phyloP scores from a whole-genome alignment of 805 yeast genomes.

The Sugiyamaella boreocaroliniensis region DNA sequence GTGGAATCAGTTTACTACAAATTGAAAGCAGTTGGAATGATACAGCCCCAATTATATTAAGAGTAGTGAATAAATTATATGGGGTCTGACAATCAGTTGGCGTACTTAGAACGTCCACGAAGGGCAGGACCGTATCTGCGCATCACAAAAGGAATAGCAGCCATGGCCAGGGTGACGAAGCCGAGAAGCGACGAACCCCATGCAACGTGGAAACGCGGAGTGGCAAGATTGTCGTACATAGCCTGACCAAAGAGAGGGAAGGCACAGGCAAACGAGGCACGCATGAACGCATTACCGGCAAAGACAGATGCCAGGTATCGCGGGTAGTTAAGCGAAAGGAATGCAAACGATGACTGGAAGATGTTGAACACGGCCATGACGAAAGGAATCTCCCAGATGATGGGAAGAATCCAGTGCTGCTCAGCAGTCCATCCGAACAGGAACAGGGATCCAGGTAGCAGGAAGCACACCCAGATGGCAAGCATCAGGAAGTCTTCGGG shows the following conservation, averaged over 20 bases:
- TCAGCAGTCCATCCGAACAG: constrained; percentile 50
- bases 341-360: constrained; percentile 46
- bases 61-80: not conserved
- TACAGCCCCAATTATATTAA: not conserved
- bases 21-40: no score
- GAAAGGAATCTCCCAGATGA: constrained; percentile 38
- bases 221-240: constrained; percentile 42
- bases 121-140: constrained; percentile 28
- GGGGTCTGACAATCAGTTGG: constrained; percentile 15
- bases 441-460: constrained; percentile 41
- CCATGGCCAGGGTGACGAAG: constrained; percentile 38
- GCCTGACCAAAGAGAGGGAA: constrained; percentile 60
- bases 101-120: constrained; percentile 32
- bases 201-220: constrained; percentile 45
- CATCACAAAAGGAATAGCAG: constrained; percentile 42
- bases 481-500: constrained; percentile 16
- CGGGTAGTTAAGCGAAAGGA: constrained; percentile 42
- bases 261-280: constrained; percentile 48
- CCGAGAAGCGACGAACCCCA: constrained; percentile 52
- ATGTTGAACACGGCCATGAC: constrained; percentile 37
- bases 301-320: constrained; percentile 51
- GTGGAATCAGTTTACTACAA: no score
- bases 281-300: constrained; percentile 49
- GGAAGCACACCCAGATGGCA: constrained; percentile 13
- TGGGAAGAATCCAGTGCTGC: constrained; percentile 46